These are phyloP conservation scores for Gentiana straminea DNA, from an alignment of 257 asterid genomes.

Conservation along the genomic window DNA sequence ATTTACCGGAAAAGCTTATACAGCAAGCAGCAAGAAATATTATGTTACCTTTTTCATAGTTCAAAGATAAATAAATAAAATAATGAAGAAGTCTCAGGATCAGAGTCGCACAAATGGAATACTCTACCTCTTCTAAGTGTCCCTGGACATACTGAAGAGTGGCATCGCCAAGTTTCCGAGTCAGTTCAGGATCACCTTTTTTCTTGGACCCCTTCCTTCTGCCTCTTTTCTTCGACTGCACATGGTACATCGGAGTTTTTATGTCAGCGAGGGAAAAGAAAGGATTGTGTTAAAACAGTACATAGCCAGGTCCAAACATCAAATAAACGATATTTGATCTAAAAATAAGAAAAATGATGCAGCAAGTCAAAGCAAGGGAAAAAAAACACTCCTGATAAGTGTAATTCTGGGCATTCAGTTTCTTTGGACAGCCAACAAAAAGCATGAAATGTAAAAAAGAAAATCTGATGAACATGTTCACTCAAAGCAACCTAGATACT, in stretches of 20 bases:
- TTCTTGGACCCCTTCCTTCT: slow-evolving; percentile 59
- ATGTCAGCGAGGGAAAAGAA: neutral
- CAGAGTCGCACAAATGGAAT: neutral
- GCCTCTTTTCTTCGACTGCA: slow-evolving; percentile 46
- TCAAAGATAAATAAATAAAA: too few relatives aligned
- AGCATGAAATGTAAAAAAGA: too few relatives aligned
- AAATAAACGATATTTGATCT: neutral
- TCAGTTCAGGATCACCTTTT: slow-evolving; percentile 48
- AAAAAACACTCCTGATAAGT: too few relatives aligned
- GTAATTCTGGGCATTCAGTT: too few relatives aligned
- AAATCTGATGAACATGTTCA: too few relatives aligned
- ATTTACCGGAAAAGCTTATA: too few relatives aligned
- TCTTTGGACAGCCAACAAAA: too few relatives aligned
- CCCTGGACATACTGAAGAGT: slow-evolving; percentile 63
- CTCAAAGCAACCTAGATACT: too few relatives aligned
- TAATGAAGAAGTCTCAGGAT: neutral
- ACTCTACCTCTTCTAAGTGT: slow-evolving; percentile 58
- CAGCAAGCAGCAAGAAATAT: too few relatives aligned
- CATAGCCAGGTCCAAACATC: neutral
- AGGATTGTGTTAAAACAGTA: neutral
- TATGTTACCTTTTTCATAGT: too few relatives aligned
- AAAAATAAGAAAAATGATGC: neutral
- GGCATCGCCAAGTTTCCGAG: slow-evolving; percentile 74
- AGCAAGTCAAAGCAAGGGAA: neutral
- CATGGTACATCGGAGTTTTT: neutral